These are phyloP conservation scores for Vigna hirtella DNA, from an alignment of 306 rosid species.

Conservation along the genomic window DNA sequence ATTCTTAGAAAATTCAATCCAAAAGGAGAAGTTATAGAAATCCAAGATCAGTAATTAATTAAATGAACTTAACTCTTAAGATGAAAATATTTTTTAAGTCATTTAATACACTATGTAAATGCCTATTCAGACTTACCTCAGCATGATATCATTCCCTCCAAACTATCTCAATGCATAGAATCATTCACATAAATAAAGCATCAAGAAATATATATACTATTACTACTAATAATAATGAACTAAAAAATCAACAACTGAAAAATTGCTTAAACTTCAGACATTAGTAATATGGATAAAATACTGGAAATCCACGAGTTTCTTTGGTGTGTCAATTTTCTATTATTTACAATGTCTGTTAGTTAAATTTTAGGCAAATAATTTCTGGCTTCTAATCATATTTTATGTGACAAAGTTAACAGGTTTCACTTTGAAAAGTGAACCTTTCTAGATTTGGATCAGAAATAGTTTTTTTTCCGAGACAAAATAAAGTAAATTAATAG, in stretches of 20 bases:
- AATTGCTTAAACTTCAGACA: slow-evolving; percentile 10
- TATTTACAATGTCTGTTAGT: neutral
- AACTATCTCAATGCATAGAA: slow-evolving; percentile 27
- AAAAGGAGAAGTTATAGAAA: slow-evolving; percentile 1
- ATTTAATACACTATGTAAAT: slow-evolving; percentile 18
- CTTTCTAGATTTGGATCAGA: slow-evolving; percentile 1
- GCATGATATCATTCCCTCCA: slow-evolving; percentile 27
- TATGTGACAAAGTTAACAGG: slow-evolving; percentile 18
- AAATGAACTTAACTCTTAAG: slow-evolving; percentile 20
- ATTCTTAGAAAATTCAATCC: slow-evolving; percentile 20
- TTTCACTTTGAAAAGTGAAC: slow-evolving; percentile 22
- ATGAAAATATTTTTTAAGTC: slow-evolving; percentile 1
- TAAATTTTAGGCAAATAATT: slow-evolving; percentile 2
- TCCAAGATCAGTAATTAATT: slow-evolving; percentile 1
- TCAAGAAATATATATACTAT: slow-evolving; percentile 22
- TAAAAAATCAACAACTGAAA: slow-evolving; percentile 21
- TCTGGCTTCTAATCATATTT: slow-evolving; percentile 24
- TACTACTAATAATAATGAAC: slow-evolving; percentile 25
- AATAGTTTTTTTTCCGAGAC: neutral
- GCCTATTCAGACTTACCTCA: slow-evolving; percentile 25
- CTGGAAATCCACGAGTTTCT: slow-evolving; percentile 28
- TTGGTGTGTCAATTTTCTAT: too few species aligned
- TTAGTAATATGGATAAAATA: slow-evolving; percentile 9
- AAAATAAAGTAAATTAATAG: slow-evolving; percentile 14
- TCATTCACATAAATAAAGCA: slow-evolving; percentile 10